These are phyloP conservation scores for Psilocybe tampanensis DNA, from an alignment of 768 basidiomycete species.

Conservation along the genomic window DNA sequence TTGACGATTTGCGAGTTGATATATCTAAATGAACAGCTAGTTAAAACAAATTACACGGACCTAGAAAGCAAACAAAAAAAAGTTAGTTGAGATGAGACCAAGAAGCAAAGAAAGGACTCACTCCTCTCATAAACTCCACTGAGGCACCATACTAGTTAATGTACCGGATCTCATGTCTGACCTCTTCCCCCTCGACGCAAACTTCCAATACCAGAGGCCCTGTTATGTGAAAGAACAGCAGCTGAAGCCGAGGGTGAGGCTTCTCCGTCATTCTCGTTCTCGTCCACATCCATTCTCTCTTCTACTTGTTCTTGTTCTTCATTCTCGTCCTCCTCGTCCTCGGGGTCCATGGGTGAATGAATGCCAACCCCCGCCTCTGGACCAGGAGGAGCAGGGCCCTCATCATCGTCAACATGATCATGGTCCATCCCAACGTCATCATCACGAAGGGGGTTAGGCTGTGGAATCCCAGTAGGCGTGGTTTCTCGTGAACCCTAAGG, in stretches of 20 bases:
- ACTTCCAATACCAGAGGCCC: background rate
- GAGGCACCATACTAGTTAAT: background rate
- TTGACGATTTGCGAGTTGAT: background rate
- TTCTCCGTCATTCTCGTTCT: background rate
- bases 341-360: slow-evolving; percentile 7
- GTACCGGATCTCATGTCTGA: background rate
- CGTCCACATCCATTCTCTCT: background rate
- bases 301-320: background rate
- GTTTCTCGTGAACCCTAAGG: background rate
- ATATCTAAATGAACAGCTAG: background rate
- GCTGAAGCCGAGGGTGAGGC: background rate
- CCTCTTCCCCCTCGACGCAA: background rate
- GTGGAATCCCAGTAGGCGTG: background rate
- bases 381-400: background rate
- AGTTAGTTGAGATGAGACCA: no score
- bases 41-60: background rate
- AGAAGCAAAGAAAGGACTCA: background rate
- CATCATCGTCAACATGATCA: background rate
- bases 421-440: background rate
- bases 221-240: background rate
- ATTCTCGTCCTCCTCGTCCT: background rate
- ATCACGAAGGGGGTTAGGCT: background rate
- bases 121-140: background rate
- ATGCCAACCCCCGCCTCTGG: slow-evolving; percentile 6
- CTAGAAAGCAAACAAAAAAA: background rate